A percentile compares a stretch with the other conserved stretches of the same genome.
Conservation (phyloP, 2,329 filamentous ascomycete species). For the Ceratocystis variospora region DNA sequence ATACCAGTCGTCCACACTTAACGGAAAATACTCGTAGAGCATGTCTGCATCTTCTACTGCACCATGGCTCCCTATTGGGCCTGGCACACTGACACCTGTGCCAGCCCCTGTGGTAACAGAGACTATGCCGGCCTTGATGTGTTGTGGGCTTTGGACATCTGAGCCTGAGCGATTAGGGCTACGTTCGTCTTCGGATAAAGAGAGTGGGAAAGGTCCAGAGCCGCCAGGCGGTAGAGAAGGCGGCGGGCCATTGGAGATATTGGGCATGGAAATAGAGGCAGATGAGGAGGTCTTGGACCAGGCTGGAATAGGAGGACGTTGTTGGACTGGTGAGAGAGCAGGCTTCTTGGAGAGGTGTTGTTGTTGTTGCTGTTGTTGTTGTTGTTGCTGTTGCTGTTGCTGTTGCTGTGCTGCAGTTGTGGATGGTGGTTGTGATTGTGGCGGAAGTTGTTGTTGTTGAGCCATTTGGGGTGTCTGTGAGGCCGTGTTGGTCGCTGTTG, state of each 20-base stretch:
- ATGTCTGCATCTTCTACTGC: conserved; percentile 66
- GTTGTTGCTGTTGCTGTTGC: neutral
- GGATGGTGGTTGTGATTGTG: neutral
- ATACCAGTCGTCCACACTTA: conserved; percentile 77
- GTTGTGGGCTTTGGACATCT: conserved; percentile 38
- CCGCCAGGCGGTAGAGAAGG: neutral
- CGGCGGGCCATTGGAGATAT: neutral
- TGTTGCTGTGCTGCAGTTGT: conserved; percentile 1
- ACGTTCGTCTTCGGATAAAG: conserved; percentile 46
- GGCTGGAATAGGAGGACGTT: conserved; percentile 40
- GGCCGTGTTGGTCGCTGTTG: neutral
- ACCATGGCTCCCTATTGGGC: conserved; percentile 36
- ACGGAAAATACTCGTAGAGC: conserved; percentile 87
- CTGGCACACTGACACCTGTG: neutral
- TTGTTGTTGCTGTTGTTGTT: conserved; percentile 1
- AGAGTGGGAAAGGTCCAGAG: conserved; percentile 35
- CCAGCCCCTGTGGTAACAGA: conserved; percentile 19
- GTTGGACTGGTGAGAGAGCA: conserved; percentile 35
- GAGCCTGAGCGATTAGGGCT: conserved; percentile 40
- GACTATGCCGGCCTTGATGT: conserved; percentile 27
- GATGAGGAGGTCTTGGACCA: conserved; percentile 28
- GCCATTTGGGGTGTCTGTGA: conserved; percentile 6
- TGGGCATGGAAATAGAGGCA: conserved; percentile 7
- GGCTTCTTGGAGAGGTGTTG: conserved; percentile 14
- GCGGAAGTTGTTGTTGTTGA: conserved; percentile 2